Evolutionary conservation across 371 early-diverging fungal species (phyloP).

Genomic region (Phascolomyces articulosus): DNA sequence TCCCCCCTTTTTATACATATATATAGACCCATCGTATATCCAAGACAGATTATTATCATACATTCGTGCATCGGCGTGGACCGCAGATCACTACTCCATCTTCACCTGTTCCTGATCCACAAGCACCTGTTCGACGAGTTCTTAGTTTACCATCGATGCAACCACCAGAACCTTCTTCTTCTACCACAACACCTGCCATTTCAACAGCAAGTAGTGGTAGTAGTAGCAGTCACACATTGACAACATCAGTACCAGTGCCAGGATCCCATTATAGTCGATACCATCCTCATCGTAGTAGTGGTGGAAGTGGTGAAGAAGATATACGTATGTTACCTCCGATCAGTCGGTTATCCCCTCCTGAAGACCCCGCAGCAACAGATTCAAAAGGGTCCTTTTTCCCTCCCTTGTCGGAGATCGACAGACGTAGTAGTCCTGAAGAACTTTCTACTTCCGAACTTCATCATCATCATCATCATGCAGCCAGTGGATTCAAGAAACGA

Average conservation of each 20-base stretch:
- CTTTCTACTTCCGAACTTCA: not conserved
- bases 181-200: not conserved
- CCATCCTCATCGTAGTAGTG: no score
- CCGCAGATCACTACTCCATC: constrained; percentile 15
- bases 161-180: not conserved
- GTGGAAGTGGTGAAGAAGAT: constrained; percentile 2
- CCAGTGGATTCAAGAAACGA: constrained; percentile 17
- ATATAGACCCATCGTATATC: constrained; percentile 22
- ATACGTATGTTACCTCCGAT: constrained; percentile 18
- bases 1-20: not conserved
- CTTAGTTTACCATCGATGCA: constrained; percentile 24
- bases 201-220: not conserved
- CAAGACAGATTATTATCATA: constrained; percentile 19
- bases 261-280: not conserved
- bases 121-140: constrained; percentile 17
- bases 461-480: no score
- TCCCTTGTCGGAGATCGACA: constrained; percentile 10
- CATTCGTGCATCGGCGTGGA: constrained; percentile 25
- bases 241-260: not conserved
- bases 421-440: constrained; percentile 2
- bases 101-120: constrained; percentile 12
- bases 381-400: constrained; percentile 5
- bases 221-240: not conserved
- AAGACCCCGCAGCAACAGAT: constrained; percentile 4
- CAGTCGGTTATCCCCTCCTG: constrained; percentile 11